Conservation (phyloP, 2,329 filamentous ascomycete species). For the Laburnicola sp. region DNA sequence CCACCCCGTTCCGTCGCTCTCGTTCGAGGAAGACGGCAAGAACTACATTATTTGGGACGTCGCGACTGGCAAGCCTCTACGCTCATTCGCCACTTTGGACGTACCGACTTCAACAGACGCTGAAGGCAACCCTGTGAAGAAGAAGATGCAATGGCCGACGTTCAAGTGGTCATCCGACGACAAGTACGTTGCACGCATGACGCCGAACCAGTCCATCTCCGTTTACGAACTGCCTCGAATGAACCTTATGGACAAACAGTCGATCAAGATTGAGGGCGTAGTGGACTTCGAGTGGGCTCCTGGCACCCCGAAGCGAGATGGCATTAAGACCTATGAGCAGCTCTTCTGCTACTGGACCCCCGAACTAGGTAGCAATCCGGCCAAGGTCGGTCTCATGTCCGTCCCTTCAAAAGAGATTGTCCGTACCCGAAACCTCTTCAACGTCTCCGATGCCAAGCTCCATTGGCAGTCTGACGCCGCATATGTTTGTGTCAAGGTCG, state of each 20-base stretch:
- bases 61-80: constrained; percentile 81
- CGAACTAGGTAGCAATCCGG: constrained; percentile 95
- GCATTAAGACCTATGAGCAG: constrained; percentile 90
- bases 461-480: constrained; percentile 97
- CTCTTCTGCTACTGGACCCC: constrained; percentile 99
- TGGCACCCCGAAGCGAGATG: constrained; percentile 76
- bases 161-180: constrained; percentile 99
- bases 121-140: constrained; percentile 71
- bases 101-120: constrained; percentile 65
- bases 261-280: constrained; percentile 94
- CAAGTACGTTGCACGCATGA: constrained; percentile 93
- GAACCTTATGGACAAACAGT: constrained; percentile 86
- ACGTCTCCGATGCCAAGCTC: constrained; percentile 94
- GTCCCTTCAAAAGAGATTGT: constrained; percentile 93
- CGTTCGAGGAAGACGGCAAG: constrained; percentile 91
- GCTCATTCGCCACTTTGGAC: constrained; percentile 92
- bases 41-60: constrained; percentile 99
- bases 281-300: constrained; percentile 99
- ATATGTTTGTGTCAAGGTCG: constrained; percentile 98
- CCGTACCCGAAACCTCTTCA: constrained; percentile 94
- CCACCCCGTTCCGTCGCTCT: constrained; percentile 73
- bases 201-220: constrained; percentile 83
- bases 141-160: constrained; percentile 95
- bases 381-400: constrained; percentile 95
- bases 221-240: constrained; percentile 88